A percentile compares a stretch with the other conserved stretches of the same genome.
These are phyloP conservation scores for Chlamydomonas schloesseri DNA, from an alignment of 139 green algal species.

Conservation along the genomic window DNA sequence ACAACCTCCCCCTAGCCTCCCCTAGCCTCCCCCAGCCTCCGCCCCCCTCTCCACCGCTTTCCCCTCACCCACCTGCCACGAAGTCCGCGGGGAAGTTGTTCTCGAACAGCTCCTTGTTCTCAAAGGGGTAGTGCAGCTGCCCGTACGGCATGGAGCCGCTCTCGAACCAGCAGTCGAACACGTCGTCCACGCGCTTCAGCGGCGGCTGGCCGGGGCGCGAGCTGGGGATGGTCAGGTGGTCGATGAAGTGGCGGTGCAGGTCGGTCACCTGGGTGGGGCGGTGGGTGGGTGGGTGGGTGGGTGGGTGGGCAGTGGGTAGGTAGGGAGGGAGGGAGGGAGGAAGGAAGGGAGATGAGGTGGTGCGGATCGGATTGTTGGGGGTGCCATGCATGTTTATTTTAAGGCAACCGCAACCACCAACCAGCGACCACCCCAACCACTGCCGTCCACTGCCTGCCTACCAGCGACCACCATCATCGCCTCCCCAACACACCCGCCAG, in stretches of 20 bases:
- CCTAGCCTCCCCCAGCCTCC: too few relatives aligned
- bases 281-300: not conserved
- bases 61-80: slow-evolving; percentile 86
- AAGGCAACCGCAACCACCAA: too few relatives aligned
- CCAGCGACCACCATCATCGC: too few relatives aligned
- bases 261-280: slow-evolving; percentile 81
- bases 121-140: slow-evolving; percentile 98
- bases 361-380: too few relatives aligned
- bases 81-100: slow-evolving; percentile 95
- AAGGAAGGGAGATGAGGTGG: too few relatives aligned
- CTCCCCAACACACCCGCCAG: too few relatives aligned
- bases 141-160: slow-evolving; percentile 97
- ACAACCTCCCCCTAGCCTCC: too few relatives aligned
- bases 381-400: too few relatives aligned
- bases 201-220: slow-evolving; percentile 32
- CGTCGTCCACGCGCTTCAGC: slow-evolving; percentile 92
- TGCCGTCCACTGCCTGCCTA: too few relatives aligned
- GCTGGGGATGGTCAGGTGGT: slow-evolving; percentile 96
- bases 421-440: too few relatives aligned
- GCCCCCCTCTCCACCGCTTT: not conserved
- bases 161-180: slow-evolving; percentile 99
- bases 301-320: not conserved
- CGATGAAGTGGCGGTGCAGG: slow-evolving; percentile 98
- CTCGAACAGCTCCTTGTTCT: slow-evolving; percentile 97
- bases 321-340: not conserved